phyloP scores from a whole-genome alignment of 805 yeast species.

The Candida tibetensis region DNA sequence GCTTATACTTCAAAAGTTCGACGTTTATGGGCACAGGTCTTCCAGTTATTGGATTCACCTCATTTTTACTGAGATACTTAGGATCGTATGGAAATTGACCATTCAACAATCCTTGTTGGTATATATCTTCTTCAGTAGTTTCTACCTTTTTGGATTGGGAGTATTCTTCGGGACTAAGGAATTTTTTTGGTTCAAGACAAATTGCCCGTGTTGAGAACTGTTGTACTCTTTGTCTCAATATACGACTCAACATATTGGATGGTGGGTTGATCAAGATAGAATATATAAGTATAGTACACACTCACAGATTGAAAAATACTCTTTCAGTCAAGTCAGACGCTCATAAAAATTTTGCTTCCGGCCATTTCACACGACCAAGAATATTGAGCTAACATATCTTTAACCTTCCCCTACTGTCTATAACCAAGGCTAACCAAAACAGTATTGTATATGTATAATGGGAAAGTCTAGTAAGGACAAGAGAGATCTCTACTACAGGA shows the following conservation, averaged over 20 bases:
- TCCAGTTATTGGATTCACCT: slow-evolving; percentile 19
- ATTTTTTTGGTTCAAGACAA: background rate
- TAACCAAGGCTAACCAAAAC: too few species aligned
- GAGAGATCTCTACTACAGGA: slow-evolving; percentile 84
- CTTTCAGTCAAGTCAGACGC: too few species aligned
- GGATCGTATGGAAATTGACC: slow-evolving; percentile 31
- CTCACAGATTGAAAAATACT: too few species aligned
- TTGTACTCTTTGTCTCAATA: background rate
- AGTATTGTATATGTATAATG: too few species aligned
- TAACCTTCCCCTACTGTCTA: too few species aligned
- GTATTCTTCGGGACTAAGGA: slow-evolving; percentile 29
- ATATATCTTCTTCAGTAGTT: slow-evolving; percentile 24
- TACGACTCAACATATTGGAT: background rate
- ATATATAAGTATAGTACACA: too few species aligned
- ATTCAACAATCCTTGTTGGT: slow-evolving; percentile 25
- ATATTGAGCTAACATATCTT: too few species aligned
- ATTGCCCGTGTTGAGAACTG: slow-evolving; percentile 1
- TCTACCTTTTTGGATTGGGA: slow-evolving; percentile 25
- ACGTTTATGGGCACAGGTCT: slow-evolving; percentile 82
- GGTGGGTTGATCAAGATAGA: too few species aligned
- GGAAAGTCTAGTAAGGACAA: slow-evolving; percentile 95
- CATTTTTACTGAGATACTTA: slow-evolving; percentile 22
- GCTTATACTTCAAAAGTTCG: slow-evolving; percentile 77
- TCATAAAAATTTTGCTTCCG: background rate
- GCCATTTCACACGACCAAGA: background rate